These are phyloP conservation scores for Ogataea haglerorum DNA, from an alignment of 805 yeast species.

Conservation along the genomic window DNA sequence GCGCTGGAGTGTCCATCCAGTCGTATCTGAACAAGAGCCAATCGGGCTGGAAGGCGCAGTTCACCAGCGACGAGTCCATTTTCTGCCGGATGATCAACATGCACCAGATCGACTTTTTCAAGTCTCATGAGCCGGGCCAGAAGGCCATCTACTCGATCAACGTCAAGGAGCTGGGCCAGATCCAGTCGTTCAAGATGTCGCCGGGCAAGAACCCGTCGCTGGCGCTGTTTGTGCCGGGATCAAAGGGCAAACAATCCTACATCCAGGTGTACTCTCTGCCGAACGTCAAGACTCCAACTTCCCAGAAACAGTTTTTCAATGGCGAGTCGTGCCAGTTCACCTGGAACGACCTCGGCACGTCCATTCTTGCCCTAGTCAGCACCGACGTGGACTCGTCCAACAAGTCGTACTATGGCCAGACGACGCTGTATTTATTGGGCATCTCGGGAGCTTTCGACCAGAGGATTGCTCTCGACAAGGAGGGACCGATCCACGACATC, in stretches of 20 bases:
- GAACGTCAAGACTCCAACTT: slow-evolving; percentile 69
- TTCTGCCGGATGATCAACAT: slow-evolving; percentile 52
- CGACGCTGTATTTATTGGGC: slow-evolving; percentile 84
- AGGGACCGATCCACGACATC: slow-evolving; percentile 96
- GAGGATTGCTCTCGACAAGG: slow-evolving; percentile 80
- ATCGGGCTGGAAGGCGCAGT: slow-evolving; percentile 91
- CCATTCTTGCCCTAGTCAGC: slow-evolving; percentile 86
- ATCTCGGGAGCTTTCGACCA: slow-evolving; percentile 91
- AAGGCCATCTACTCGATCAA: slow-evolving; percentile 61
- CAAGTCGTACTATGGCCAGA: slow-evolving; percentile 95
- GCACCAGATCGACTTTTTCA: slow-evolving; percentile 68
- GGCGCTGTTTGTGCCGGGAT: slow-evolving; percentile 87
- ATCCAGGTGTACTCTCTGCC: slow-evolving; percentile 83
- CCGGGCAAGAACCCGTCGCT: slow-evolving; percentile 89
- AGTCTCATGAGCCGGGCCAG: slow-evolving; percentile 39
- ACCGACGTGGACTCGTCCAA: slow-evolving; percentile 95
- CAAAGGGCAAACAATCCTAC: slow-evolving; percentile 82
- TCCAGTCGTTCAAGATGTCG: slow-evolving; percentile 55
- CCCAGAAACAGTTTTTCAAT: slow-evolving; percentile 86
- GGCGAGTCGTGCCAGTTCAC: slow-evolving; percentile 89
- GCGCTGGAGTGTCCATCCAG: slow-evolving; percentile 27
- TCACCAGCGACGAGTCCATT: slow-evolving; percentile 72
- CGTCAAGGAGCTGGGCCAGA: slow-evolving; percentile 48
- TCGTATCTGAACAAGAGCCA: slow-evolving; percentile 77
- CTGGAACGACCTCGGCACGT: slow-evolving; percentile 95